phyloP scores from a whole-genome alignment of 345 rosid genomes.

The Populus ilicifolia region DNA sequence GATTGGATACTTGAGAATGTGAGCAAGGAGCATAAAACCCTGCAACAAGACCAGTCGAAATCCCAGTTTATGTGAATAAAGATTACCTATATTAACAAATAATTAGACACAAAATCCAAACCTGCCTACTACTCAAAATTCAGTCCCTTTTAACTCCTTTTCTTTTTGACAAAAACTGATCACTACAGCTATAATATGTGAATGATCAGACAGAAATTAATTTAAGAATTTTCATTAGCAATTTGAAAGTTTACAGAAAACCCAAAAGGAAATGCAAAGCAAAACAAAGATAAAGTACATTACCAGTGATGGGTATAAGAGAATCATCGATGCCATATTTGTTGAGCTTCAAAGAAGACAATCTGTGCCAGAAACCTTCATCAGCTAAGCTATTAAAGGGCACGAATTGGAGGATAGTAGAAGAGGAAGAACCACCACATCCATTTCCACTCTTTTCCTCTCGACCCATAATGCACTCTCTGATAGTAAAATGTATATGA shows the following conservation, averaged over 20 bases:
- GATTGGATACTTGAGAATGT: conserved; percentile 68
- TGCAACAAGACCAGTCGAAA: conserved; percentile 17
- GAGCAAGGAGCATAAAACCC: conserved; percentile 92
- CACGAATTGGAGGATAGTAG: conserved; percentile 64
- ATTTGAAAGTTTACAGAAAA: background rate
- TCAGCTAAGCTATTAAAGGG: conserved; percentile 75
- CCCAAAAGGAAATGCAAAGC: background rate
- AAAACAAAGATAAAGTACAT: background rate
- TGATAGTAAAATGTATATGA: background rate
- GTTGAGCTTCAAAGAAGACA: conserved; percentile 84
- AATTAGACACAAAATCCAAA: background rate
- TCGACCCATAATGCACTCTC: conserved; percentile 10
- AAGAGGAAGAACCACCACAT: background rate
- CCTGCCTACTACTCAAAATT: background rate
- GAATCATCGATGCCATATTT: conserved; percentile 86
- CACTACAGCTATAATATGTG: background rate
- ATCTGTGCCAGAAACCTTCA: conserved; percentile 91
- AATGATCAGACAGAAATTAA: background rate
- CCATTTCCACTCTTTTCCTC: conserved; percentile 18
- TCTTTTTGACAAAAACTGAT: background rate
- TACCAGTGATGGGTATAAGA: conserved; percentile 75
- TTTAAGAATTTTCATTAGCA: background rate
- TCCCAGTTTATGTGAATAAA: background rate
- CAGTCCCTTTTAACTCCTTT: background rate
- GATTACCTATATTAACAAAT: background rate